These are phyloP conservation scores for Rhodotorula paludigena DNA, from an alignment of 768 basidiomycete species.

Conservation along the genomic window DNA sequence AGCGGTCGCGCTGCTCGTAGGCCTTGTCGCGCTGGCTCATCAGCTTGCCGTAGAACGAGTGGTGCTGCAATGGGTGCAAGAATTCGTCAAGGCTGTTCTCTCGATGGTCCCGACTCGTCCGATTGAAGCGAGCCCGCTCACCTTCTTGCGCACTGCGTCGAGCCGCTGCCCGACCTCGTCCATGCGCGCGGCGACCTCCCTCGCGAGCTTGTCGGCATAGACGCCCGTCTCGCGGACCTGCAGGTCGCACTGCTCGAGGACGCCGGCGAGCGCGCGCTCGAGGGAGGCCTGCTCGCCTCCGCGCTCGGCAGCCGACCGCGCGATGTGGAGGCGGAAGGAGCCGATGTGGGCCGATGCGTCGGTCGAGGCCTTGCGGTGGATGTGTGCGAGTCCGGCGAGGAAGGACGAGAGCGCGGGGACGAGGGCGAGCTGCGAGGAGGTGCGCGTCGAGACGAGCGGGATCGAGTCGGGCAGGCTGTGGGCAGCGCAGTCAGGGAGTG, in stretches of 20 bases:
- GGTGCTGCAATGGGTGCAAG: constrained; percentile 13
- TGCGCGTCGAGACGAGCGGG: constrained; percentile 9
- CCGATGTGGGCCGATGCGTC: constrained; percentile 14
- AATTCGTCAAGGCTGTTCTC: not conserved
- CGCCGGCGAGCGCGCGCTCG: constrained; percentile 8
- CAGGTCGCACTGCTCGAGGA: constrained; percentile 30
- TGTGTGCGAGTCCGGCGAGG: not conserved
- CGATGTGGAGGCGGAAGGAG: constrained; percentile 4
- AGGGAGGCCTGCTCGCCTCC: not conserved
- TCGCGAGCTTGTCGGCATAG: not conserved
- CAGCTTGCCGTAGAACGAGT: constrained; percentile 16
- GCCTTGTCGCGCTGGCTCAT: constrained; percentile 30
- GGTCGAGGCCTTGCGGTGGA: not conserved
- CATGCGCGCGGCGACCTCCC: not conserved
- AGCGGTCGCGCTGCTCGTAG: constrained; percentile 21
- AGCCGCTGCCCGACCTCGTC: constrained; percentile 29
- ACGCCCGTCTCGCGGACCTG: constrained; percentile 7
- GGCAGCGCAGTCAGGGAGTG: not conserved
- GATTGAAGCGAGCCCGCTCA: not conserved
- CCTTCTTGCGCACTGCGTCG: constrained; percentile 31
- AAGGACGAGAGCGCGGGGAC: constrained; percentile 19
- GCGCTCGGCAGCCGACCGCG: not conserved
- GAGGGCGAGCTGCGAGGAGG: constrained; percentile 14
- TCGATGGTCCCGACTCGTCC: too few species aligned
- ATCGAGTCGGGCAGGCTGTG: constrained; percentile 31